phyloP scores from a whole-genome alignment of 306 rosid species.

The Carpinus viminea region DNA sequence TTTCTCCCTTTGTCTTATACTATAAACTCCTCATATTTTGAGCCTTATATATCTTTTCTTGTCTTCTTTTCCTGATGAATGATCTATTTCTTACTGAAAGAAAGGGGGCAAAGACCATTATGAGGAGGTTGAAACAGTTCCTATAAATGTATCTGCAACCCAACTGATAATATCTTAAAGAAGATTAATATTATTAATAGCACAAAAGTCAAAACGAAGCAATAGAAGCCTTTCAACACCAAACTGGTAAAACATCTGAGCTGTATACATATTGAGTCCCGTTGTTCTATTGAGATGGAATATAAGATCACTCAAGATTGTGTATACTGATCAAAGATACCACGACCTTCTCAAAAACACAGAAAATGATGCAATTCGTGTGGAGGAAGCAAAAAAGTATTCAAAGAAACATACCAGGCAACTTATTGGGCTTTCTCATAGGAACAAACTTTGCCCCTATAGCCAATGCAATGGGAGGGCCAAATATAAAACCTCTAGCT shows the following conservation, averaged over 20 bases:
- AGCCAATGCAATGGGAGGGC: constrained; percentile 97
- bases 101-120: not conserved
- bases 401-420: constrained; percentile 67
- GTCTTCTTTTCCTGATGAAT: not conserved
- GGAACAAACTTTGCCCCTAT: constrained; percentile 98
- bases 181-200: not conserved
- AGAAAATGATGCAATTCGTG: not conserved
- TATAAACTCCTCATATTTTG: not conserved
- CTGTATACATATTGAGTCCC: not conserved
- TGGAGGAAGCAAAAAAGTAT: not conserved
- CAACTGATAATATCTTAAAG: not conserved
- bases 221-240: not conserved
- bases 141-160: not conserved
- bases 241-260: not conserved
- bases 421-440: constrained; percentile 91
- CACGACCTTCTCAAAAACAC: not conserved
- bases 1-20: not conserved
- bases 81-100: not conserved
- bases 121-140: constrained; percentile 4
- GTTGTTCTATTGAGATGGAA: not conserved
- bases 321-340: not conserved
- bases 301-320: not conserved
- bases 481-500: constrained; percentile 98
- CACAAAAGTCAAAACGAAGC: not conserved
- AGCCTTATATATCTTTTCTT: not conserved